phyloP scores from a whole-genome alignment of 768 basidiomycete genomes.

The Porpolomopsis calyptriformis region DNA sequence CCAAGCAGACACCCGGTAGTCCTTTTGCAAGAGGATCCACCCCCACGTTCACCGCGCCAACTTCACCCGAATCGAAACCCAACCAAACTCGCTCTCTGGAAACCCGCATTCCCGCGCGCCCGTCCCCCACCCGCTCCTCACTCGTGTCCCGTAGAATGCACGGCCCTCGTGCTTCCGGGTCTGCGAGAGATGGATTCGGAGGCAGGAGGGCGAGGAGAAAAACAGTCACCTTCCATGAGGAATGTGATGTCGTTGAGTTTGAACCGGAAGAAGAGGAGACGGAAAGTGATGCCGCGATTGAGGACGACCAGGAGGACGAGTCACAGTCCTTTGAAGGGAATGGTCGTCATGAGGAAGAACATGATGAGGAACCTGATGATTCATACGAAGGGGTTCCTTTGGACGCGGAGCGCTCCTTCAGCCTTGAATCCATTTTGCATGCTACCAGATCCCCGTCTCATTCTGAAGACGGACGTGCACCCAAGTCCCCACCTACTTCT shows the following conservation, averaged over 20 bases:
- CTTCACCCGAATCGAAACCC: constrained; percentile 5
- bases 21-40: constrained; percentile 13
- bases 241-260: constrained; percentile 76
- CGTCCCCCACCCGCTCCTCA: constrained; percentile 53
- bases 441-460: constrained; percentile 20
- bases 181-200: constrained; percentile 25
- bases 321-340: constrained; percentile 1
- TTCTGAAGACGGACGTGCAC: too few relatives aligned
- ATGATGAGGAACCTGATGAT: constrained; percentile 21
- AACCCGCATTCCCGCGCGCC: too few relatives aligned
- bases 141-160: constrained; percentile 65
- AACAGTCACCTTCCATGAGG: constrained; percentile 70
- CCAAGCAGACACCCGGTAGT: constrained; percentile 13
- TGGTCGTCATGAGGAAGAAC: constrained; percentile 18
- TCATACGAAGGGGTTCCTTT: constrained; percentile 29
- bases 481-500: constrained; percentile 21
- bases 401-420: constrained; percentile 47
- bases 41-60: constrained; percentile 6
- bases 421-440: constrained; percentile 61
- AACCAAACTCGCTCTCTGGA: constrained; percentile 7
- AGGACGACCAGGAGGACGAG: constrained; percentile 2
- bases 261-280: constrained; percentile 32
- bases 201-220: constrained; percentile 50
- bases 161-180: constrained; percentile 47
- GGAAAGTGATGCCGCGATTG: not conserved